phyloP scores from a whole-genome alignment of 2,329 filamentous ascomycete genomes.

The Ilyonectria sp. region DNA sequence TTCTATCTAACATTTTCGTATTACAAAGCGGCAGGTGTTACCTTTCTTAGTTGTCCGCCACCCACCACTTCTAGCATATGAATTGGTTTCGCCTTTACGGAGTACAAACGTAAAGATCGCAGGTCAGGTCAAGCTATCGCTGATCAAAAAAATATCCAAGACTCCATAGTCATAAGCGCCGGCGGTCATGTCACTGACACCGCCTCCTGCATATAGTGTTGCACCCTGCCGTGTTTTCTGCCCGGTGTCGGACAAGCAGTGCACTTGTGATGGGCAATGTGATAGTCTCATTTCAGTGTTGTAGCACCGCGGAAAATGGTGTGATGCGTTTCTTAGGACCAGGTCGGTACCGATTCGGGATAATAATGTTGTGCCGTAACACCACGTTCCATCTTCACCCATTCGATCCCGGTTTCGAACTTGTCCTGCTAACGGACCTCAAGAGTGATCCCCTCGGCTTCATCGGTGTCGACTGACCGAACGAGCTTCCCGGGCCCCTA shows the following conservation, averaged over 20 bases:
- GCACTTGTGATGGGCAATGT: background rate
- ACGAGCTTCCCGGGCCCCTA: slow-evolving; percentile 51
- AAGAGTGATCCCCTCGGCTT: slow-evolving; percentile 57
- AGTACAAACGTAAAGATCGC: too few species aligned
- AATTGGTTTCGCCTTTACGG: too few species aligned
- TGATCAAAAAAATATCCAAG: too few species aligned
- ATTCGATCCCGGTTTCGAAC: slow-evolving; percentile 39
- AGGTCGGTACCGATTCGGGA: background rate
- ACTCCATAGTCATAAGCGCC: too few species aligned
- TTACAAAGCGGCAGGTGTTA: too few species aligned
- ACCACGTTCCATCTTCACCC: background rate
- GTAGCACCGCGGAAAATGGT: too few species aligned
- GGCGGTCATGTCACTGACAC: too few species aligned
- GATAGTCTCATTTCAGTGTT: background rate
- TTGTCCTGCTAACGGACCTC: slow-evolving; percentile 51
- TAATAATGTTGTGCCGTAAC: background rate
- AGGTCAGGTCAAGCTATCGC: too few species aligned
- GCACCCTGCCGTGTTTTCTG: background rate
- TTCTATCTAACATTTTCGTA: too few species aligned
- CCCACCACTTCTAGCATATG: too few species aligned
- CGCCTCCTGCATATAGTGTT: too few species aligned
- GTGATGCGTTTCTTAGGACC: background rate
- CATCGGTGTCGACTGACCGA: slow-evolving; percentile 56
- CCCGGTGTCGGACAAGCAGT: background rate
- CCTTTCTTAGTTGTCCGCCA: too few species aligned